These are phyloP conservation scores for Diutina mesorugosa DNA, from an alignment of 1,139 yeast species.

Conservation along the genomic window DNA sequence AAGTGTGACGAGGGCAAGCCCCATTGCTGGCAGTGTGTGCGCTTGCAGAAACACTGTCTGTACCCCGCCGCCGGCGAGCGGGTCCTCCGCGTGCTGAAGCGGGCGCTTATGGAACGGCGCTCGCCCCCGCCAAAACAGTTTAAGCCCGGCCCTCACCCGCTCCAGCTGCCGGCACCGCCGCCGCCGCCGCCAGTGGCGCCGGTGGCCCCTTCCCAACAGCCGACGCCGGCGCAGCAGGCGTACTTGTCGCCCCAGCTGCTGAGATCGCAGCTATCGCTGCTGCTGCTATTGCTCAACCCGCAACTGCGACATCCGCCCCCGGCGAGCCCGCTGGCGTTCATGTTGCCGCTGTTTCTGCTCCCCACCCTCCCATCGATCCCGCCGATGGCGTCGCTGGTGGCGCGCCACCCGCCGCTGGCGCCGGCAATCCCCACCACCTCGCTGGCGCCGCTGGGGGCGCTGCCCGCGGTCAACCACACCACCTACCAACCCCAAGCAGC, in stretches of 20 bases:
- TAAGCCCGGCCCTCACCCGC: neutral
- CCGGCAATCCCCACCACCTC: neutral
- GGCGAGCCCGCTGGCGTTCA: neutral
- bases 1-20: slow-evolving; percentile 53
- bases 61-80: slow-evolving; percentile 17
- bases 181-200: neutral
- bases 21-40: slow-evolving; percentile 32
- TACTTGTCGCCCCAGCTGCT: neutral
- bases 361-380: neutral
- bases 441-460: neutral
- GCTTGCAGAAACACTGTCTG: slow-evolving; percentile 20
- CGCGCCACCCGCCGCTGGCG: neutral
- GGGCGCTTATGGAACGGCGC: slow-evolving; percentile 3
- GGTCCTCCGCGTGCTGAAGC: slow-evolving; percentile 6
- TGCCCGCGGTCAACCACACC: neutral
- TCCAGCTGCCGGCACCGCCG: neutral
- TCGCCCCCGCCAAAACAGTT: neutral
- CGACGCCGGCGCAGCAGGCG: neutral
- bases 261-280: neutral
- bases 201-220: neutral
- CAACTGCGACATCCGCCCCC: neutral
- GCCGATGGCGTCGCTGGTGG: neutral
- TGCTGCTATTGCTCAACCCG: neutral
- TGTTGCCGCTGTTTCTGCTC: neutral
- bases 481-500: neutral